Percentiles rank a stretch among this genome's conserved stretches.
These are phyloP conservation scores for Kazachstania viticola DNA, from an alignment of 805 yeast species.

Conservation along the genomic window DNA sequence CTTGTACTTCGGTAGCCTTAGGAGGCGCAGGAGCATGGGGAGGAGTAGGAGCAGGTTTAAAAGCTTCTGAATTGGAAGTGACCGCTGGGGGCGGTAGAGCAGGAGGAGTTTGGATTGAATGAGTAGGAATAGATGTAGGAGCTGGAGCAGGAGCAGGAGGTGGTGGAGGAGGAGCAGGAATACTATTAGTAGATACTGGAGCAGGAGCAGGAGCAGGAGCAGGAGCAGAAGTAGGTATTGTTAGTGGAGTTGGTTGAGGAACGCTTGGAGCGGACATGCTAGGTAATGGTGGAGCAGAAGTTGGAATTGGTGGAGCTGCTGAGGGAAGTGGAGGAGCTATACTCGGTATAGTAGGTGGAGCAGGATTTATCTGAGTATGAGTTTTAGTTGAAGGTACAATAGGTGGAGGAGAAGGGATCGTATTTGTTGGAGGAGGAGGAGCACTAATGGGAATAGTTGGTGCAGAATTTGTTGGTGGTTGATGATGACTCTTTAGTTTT, in stretches of 20 bases:
- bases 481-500: constrained; percentile 10
- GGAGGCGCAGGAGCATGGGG: constrained; percentile 5
- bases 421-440: constrained; percentile 11
- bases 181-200: constrained; percentile 8
- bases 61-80: constrained; percentile 10
- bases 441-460: constrained; percentile 7
- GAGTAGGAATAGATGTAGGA: constrained; percentile 17
- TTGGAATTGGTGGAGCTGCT: constrained; percentile 11
- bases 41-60: constrained; percentile 14
- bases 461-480: constrained; percentile 5
- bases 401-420: too few species aligned
- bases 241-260: constrained; percentile 17
- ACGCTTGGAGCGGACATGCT: constrained; percentile 7
- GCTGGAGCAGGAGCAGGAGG: constrained; percentile 15
- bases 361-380: constrained; percentile 5
- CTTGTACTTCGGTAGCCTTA: neutral
- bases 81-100: constrained; percentile 17
- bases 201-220: constrained; percentile 9
- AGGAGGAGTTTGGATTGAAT: constrained; percentile 7
- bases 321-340: constrained; percentile 11
- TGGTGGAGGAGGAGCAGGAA: constrained; percentile 16
- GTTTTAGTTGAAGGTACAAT: too few species aligned
- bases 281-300: constrained; percentile 7
- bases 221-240: constrained; percentile 10
- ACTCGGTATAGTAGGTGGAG: constrained; percentile 5